Conservation (phyloP, 192 early-diverging fungal genomes). For the Dissophora globulifera region DNA sequence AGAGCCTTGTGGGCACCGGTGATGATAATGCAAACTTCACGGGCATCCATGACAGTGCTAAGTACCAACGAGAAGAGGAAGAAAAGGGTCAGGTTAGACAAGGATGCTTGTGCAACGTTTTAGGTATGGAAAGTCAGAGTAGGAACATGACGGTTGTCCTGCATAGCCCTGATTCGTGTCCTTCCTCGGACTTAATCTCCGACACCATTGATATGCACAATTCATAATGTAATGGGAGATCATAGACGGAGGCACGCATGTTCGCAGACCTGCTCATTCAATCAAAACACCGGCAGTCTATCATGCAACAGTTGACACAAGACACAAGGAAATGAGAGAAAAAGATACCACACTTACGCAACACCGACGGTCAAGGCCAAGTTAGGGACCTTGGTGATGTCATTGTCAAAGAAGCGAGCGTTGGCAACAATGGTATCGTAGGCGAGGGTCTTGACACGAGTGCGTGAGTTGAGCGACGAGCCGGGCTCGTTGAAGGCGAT, state of each 20-base stretch:
- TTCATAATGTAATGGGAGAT: no score
- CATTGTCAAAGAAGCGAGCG: conserved; percentile 86
- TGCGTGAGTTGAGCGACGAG: conserved; percentile 82
- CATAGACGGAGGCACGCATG: no score
- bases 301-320: no score
- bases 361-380: conserved; percentile 90
- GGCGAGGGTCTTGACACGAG: conserved; percentile 87
- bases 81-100: conserved; percentile 14
- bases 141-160: no score
- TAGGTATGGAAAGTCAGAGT: no score
- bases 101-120: conserved; percentile 5
- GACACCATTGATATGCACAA: no score
- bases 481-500: conserved; percentile 95
- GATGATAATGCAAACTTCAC: conserved; percentile 86
- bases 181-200: no score
- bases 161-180: neutral
- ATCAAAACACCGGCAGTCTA: no score
- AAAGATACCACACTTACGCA: conserved; percentile 58
- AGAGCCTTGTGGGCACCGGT: conserved; percentile 88
- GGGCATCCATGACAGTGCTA: conserved; percentile 88
- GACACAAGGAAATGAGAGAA: no score
- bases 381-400: conserved; percentile 86
- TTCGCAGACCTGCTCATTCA: no score
- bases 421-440: conserved; percentile 92
- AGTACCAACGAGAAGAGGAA: neutral